These are phyloP conservation scores for Rosa multiflora DNA, from an alignment of 306 rosid genomes.

Conservation along the genomic window DNA sequence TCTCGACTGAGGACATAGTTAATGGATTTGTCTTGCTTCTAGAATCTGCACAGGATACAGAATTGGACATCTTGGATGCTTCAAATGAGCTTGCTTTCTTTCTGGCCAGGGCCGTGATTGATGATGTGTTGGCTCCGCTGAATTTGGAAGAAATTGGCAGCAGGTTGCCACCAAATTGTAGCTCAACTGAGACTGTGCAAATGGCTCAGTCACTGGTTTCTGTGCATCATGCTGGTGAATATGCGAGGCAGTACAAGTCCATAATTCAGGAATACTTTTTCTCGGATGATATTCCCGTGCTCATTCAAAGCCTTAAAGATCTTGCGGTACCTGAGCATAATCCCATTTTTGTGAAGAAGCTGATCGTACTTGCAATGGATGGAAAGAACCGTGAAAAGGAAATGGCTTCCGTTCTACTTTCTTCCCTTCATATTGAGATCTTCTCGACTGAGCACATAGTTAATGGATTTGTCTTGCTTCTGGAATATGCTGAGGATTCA, in stretches of 20 bases:
- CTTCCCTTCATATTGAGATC: slow-evolving; percentile 93
- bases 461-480: slow-evolving; percentile 79
- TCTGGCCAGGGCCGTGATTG: slow-evolving; percentile 93
- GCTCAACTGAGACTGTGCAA: slow-evolving; percentile 80
- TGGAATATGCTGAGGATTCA: slow-evolving; percentile 93
- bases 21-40: slow-evolving; percentile 70
- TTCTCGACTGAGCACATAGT: slow-evolving; percentile 90
- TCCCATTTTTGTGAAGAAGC: slow-evolving; percentile 82
- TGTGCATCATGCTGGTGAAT: slow-evolving; percentile 15
- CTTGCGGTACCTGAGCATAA: slow-evolving; percentile 75
- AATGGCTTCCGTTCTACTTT: slow-evolving; percentile 90
- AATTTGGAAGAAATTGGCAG: slow-evolving; percentile 81
- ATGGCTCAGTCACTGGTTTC: slow-evolving; percentile 73
- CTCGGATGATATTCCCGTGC: slow-evolving; percentile 96
- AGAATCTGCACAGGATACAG: slow-evolving; percentile 93
- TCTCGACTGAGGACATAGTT: slow-evolving; percentile 86
- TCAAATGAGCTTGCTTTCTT: slow-evolving; percentile 94
- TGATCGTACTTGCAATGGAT: slow-evolving; percentile 93
- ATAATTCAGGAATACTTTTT: slow-evolving; percentile 91
- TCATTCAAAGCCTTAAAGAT: slow-evolving; percentile 86
- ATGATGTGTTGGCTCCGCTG: slow-evolving; percentile 88
- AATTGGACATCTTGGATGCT: slow-evolving; percentile 91
- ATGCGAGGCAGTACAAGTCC: slow-evolving; percentile 66
- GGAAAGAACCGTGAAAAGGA: slow-evolving; percentile 95
- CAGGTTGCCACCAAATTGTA: slow-evolving; percentile 59